These are phyloP conservation scores for Aspergillus sp. DNA, from an alignment of 2,329 filamentous ascomycete genomes.

Conservation along the genomic window DNA sequence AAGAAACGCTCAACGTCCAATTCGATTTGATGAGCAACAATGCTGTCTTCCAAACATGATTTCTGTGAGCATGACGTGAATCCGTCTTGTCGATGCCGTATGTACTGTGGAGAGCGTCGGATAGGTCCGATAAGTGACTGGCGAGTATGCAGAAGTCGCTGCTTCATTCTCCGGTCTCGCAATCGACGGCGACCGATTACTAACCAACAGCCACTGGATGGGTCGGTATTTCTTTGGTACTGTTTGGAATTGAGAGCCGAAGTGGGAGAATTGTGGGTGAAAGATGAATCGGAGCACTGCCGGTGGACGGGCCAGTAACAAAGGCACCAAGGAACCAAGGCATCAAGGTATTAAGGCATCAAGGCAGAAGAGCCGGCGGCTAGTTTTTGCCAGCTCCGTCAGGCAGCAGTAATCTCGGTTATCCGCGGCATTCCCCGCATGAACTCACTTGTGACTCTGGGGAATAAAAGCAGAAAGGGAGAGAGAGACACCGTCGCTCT, in stretches of 20 bases:
- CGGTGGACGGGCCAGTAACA: too few relatives aligned
- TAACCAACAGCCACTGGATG: too few relatives aligned
- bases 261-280: not conserved
- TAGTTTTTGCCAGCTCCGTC: not conserved
- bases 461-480: constrained; percentile 16
- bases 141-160: too few relatives aligned
- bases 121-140: not conserved
- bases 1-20: too few relatives aligned
- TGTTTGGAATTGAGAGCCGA: not conserved
- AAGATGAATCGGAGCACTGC: not conserved
- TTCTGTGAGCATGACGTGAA: too few relatives aligned
- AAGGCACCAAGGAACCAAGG: not conserved
- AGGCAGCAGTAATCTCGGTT: constrained; percentile 22
- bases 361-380: not conserved
- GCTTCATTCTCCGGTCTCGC: not conserved
- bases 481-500: not conserved
- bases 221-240: too few relatives aligned
- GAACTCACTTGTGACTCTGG: constrained; percentile 1
- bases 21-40: too few relatives aligned
- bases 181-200: too few relatives aligned
- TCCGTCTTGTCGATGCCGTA: too few relatives aligned
- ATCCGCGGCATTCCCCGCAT: constrained; percentile 28
- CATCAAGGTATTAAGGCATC: too few relatives aligned
- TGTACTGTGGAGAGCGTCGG: not conserved
- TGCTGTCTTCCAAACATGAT: too few relatives aligned